Percentiles rank a stretch among this genome's conserved stretches.
Conservation (phyloP, 371 early-diverging fungal species). For the Ordospora pajunii region DNA sequence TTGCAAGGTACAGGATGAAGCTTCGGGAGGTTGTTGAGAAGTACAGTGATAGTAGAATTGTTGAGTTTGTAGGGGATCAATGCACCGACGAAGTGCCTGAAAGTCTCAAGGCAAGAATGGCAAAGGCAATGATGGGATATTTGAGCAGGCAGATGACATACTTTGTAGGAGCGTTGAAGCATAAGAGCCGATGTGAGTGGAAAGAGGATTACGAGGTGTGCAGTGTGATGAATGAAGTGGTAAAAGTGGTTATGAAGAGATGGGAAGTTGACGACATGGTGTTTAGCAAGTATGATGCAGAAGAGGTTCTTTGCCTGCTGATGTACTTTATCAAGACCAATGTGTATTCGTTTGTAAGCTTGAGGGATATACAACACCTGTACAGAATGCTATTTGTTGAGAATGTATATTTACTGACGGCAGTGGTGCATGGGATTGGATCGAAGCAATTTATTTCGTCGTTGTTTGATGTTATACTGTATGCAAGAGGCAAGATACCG, state of each 20-base stretch:
- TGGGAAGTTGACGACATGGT: background rate
- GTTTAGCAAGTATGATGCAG: background rate
- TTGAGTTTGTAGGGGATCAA: background rate
- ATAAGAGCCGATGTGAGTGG: background rate
- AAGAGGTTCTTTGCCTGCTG: background rate
- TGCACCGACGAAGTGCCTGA: background rate
- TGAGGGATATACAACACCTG: background rate
- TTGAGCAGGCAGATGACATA: background rate
- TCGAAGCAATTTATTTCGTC: background rate
- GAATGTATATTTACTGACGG: background rate
- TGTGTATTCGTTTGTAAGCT: background rate
- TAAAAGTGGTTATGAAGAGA: background rate
- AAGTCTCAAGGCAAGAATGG: background rate
- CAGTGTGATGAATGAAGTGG: background rate
- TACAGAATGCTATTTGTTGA: background rate
- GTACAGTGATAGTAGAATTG: background rate
- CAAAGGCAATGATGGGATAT: background rate
- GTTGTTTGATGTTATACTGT: background rate
- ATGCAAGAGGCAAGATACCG: background rate
- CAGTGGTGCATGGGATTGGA: background rate
- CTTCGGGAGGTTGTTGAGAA: background rate
- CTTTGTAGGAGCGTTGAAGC: background rate
- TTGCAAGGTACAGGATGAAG: conserved; percentile 7
- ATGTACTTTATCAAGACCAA: background rate
- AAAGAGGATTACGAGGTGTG: background rate